Base-by-base conservation (phyloP, 2,329 filamentous ascomycete genomes). In the Apiospora phragmitis region DNA sequence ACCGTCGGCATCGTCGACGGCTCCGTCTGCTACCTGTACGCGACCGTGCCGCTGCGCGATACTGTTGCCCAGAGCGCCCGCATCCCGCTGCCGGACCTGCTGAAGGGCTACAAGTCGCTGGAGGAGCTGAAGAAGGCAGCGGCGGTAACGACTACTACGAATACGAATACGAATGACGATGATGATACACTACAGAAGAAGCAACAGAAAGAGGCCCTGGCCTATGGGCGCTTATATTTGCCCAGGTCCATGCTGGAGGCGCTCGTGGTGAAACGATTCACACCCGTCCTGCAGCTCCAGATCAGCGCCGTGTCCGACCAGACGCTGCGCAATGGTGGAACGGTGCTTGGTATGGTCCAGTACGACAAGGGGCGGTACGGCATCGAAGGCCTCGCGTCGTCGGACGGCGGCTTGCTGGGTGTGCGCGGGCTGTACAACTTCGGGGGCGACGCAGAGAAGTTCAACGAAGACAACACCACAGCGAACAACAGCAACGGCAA, bases 21-120 rank as follows among this genome's bases (percentile, higher is more conserved):
- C 80, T 97, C 94, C n/a, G 89, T 99, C 70, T 97, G 95, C 18
- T 99, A 98, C 83, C 89, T 99, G 69, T 98, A 97, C 85, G 97
- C 94, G 67, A 97, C 94, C 3, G 87, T 96, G 11, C 91, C 94
- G 16, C 87, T 98, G 70, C 84, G 86, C 49, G 86, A 91, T 68
- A 83, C 89, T 83, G 73, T 94, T 86, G 81, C 87, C 14, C 89
- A 90, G 81, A 97, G 94, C 76, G 90, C 91, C 66, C 85, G 88
- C 29, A 91, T 98, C 47, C 90, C 94, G 18, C 85, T 99, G 12
- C 91, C 91, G 42, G 88, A 91, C 74, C 88, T 98, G 29, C 89
- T 97, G 67, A 90, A 90, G 70, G 94, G 95, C 1, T 98, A 98
- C 80, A 89, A 92, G 70, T 92, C 94, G 75, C 85, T 97, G 26